Evolutionary conservation across 2,329 filamentous ascomycete species (phyloP).

Genomic region (Paecilomyces sp.): DNA sequence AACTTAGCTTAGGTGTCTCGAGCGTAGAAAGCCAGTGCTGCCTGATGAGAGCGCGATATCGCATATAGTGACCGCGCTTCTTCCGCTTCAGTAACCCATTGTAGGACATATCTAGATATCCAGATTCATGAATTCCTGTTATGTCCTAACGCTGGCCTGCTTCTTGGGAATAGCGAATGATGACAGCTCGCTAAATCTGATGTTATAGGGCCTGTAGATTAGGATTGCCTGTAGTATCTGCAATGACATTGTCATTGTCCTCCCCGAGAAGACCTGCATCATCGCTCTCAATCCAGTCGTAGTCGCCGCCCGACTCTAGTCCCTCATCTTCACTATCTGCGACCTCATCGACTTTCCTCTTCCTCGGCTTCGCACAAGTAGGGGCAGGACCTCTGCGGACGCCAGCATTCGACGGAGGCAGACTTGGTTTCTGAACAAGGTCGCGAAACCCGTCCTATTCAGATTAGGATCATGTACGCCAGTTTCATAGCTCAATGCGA

Average conservation of each 20-base stretch:
- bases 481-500: not conserved
- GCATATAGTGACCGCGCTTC: too few species aligned
- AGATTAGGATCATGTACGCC: not conserved
- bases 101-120: too few species aligned
- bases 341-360: constrained; percentile 38
- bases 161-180: too few species aligned
- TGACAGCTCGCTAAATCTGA: too few species aligned
- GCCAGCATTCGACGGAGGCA: constrained; percentile 2
- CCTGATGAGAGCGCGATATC: too few species aligned
- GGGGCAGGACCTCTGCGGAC: constrained; percentile 6
- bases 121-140: too few species aligned
- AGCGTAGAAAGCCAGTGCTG: too few species aligned
- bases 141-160: too few species aligned
- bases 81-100: too few species aligned
- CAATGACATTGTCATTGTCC: not conserved
- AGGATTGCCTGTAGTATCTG: too few species aligned
- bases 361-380: constrained; percentile 15
- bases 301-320: constrained; percentile 23
- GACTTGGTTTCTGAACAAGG: constrained; percentile 2
- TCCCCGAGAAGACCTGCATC: not conserved
- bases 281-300: constrained; percentile 17
- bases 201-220: too few species aligned
- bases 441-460: constrained; percentile 9
- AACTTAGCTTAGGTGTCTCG: too few species aligned
- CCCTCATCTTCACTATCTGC: constrained; percentile 39